These are phyloP conservation scores for Blakeslea trispora DNA, from an alignment of 371 early-diverging fungal species.

Conservation along the genomic window DNA sequence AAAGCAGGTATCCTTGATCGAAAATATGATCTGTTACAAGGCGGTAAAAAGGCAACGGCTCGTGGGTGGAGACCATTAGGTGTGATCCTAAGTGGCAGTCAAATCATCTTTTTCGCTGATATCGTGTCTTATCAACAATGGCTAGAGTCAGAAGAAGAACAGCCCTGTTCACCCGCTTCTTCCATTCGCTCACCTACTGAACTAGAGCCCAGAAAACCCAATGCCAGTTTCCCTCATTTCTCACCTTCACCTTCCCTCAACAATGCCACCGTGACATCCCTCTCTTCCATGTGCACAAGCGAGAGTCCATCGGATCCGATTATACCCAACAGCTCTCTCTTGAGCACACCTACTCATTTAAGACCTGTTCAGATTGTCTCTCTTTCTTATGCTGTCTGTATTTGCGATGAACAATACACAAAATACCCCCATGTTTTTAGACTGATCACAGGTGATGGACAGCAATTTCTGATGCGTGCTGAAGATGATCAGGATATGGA, in stretches of 20 bases:
- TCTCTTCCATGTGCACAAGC: too few species aligned
- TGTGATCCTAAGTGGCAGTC: conserved; percentile 76
- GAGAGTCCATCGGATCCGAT: too few species aligned
- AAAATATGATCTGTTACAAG: conserved; percentile 69
- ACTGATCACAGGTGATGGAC: conserved; percentile 67
- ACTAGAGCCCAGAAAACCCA: conserved; percentile 14
- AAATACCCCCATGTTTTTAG: conserved; percentile 81
- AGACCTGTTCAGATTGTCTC: conserved; percentile 62
- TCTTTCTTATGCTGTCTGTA: conserved; percentile 66
- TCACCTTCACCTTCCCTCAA: too few species aligned
- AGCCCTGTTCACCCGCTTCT: not conserved
- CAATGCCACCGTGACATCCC: too few species aligned
- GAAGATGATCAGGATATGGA: conserved; percentile 68
- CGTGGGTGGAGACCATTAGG: conserved; percentile 79
- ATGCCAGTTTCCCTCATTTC: conserved; percentile 32
- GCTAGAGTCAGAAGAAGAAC: conserved; percentile 36
- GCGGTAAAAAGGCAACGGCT: conserved; percentile 68
- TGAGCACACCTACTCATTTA: conserved; percentile 15
- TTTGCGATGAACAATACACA: conserved; percentile 70
- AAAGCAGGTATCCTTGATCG: conserved; percentile 72
- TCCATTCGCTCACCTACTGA: not conserved
- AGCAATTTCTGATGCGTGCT: conserved; percentile 71
- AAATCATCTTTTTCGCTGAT: conserved; percentile 73
- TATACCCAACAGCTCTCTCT: too few species aligned
- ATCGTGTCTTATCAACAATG: conserved; percentile 41